phyloP scores from a whole-genome alignment of 1,139 yeast genomes.

The Citeromyces hawaiiensis region DNA sequence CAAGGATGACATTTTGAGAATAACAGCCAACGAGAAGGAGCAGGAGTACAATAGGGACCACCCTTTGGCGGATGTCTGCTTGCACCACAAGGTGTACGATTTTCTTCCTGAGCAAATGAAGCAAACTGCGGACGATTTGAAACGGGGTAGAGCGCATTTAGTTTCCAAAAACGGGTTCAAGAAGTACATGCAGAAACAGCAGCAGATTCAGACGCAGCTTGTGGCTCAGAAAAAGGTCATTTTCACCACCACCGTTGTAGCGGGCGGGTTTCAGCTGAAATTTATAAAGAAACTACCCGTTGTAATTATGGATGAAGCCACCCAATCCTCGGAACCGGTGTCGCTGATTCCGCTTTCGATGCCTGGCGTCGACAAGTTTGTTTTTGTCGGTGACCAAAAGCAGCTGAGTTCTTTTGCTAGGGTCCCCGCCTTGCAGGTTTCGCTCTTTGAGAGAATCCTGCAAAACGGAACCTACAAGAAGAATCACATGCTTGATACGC shows the following conservation, averaged over 20 bases:
- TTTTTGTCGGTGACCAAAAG: conserved; percentile 78
- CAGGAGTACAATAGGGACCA: conserved; percentile 38
- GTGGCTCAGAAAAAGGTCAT: conserved; percentile 55
- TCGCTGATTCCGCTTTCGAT: conserved; percentile 90
- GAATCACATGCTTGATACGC: conserved; percentile 49
- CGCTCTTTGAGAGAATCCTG: conserved; percentile 73
- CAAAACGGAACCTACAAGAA: conserved; percentile 30
- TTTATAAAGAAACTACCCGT: conserved; percentile 48
- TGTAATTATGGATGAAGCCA: conserved; percentile 86
- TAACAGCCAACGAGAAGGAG: conserved; percentile 44
- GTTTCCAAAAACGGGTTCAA: conserved; percentile 58
- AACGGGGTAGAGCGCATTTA: conserved; percentile 53
- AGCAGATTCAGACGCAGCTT: conserved; percentile 45
- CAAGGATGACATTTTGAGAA: conserved; percentile 64
- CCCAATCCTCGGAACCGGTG: conserved; percentile 89
- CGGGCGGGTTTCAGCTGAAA: conserved; percentile 54
- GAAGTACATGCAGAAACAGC: conserved; percentile 59
- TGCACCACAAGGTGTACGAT: conserved; percentile 47
- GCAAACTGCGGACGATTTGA: conserved; percentile 54
- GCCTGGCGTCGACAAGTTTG: conserved; percentile 35
- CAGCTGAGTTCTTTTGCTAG: conserved; percentile 78
- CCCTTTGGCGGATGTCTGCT: conserved; percentile 42
- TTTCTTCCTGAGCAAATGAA: conserved; percentile 53
- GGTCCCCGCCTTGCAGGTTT: conserved; percentile 32
- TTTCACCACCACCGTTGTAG: conserved; percentile 77